These are phyloP conservation scores for Suillus clintonianus DNA, from an alignment of 768 basidiomycete genomes.

Conservation along the genomic window DNA sequence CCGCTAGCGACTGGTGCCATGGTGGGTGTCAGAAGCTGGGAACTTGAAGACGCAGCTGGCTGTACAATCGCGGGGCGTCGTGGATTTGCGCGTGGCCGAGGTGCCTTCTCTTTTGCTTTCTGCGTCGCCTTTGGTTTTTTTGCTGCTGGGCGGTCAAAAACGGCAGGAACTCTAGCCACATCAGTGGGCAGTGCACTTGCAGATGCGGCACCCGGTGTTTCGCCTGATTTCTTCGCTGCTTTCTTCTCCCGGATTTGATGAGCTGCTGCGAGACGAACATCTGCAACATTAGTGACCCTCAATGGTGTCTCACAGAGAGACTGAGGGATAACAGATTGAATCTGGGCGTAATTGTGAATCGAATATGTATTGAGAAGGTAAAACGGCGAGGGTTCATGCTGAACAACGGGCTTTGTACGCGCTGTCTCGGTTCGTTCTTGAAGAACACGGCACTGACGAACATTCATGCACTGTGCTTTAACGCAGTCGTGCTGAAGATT, in stretches of 20 bases:
- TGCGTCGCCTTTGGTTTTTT: no score
- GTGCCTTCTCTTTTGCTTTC: no score
- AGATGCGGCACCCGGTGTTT: not conserved
- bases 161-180: not conserved
- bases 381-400: not conserved
- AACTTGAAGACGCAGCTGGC: no score
- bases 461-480: no score
- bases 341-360: conserved; percentile 5
- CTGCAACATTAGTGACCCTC: not conserved
- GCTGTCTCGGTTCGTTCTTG: not conserved
- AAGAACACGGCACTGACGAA: not conserved
- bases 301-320: not conserved
- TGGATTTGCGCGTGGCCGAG: no score
- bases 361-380: not conserved
- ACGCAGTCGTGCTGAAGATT: no score
- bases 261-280: not conserved
- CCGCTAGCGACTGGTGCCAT: no score
- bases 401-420: not conserved
- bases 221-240: not conserved
- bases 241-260: not conserved
- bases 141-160: no score
- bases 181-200: not conserved
- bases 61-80: no score
- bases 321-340: conserved; percentile 2
- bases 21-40: no score